Percentiles rank a stretch among this genome's conserved stretches.
phyloP scores from a whole-genome alignment of 768 basidiomycete species.

The Myochromella boudieri region DNA sequence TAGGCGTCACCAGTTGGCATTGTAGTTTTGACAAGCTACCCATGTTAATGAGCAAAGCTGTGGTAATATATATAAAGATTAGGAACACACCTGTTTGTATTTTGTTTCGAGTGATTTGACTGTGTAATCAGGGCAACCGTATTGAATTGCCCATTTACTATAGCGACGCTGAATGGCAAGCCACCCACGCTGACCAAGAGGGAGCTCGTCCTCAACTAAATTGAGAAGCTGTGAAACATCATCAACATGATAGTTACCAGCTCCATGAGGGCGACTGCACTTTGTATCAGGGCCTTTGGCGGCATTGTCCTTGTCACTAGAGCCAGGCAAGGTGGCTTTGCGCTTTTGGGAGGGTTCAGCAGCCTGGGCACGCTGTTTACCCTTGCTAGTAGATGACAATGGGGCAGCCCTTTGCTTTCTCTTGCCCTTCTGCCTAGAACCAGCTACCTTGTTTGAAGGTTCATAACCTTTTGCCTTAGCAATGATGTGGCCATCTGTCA shows the following conservation, averaged over 20 bases:
- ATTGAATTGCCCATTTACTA: constrained; percentile 15
- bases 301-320: constrained; percentile 5
- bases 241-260: too few species aligned
- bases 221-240: too few species aligned
- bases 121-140: constrained; percentile 11
- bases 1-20: constrained; percentile 7
- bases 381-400: too few species aligned
- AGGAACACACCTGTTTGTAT: constrained; percentile 1
- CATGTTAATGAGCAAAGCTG: background rate
- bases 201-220: constrained; percentile 14
- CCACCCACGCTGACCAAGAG: constrained; percentile 22
- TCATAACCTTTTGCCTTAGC: constrained; percentile 6
- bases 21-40: constrained; percentile 2
- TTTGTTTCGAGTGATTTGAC: too few species aligned
- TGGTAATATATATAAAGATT: background rate
- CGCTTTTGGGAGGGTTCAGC: background rate
- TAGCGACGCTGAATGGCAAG: constrained; percentile 10
- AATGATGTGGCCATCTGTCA: constrained; percentile 5
- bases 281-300: too few species aligned
- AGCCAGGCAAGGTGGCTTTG: background rate
- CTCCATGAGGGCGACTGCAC: too few species aligned
- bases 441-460: background rate
- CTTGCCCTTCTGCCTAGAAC: too few species aligned
- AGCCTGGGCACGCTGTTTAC: background rate
- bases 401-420: constrained; percentile 4